Base-by-base conservation (phyloP, 257 asterid species). In the Capsicum chinense region DNA sequence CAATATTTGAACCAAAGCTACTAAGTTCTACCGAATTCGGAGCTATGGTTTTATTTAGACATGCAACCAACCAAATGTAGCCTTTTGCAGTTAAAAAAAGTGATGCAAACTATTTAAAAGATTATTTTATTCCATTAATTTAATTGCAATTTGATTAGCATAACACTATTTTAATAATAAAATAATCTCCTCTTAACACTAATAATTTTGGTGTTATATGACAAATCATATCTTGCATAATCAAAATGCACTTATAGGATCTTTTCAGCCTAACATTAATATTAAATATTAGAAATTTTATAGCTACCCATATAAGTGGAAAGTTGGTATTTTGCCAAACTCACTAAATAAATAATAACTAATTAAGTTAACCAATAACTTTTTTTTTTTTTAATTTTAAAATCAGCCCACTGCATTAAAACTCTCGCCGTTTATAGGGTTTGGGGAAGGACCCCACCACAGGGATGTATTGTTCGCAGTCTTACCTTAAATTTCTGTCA, bases 11-110 rank as follows among this genome's bases (percentile, higher is more conserved):
- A 26, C 33, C 33, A 26, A 26, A 26, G 33, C 33, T 26, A 26
- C 2, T 26, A 1, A 26, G 33, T 26, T 26, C 2, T 26, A 2
- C 2, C 0, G 2, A 26, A 26, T 26, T 26, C 26, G 26, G 26
- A 26, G 26, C 26, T 26, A 9, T 12, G 5, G 17, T 2, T n/a
- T 0, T 57, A 57, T 6, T 60, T 10, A 63, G 70, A 80, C 79
- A 88, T 76, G 80, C 83, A 66, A 60, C 87, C 88, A 87, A 84
- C 86, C 80, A 85, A 78, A 78, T 86, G 88, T 64, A 71, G 84
- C 64, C 83, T 79, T 62, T 50, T 71, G 17, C 9, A 58, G 48
- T 16, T 7, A 74, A 74, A 74, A 44, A 71, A 48, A 12, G 44
- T 12, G 3, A 52, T 26, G 48, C 14, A 14, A 54, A 54, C 5